Evolutionary conservation across 371 early-diverging fungal species (phyloP).

Genomic region (Mucor circinelloides): DNA sequence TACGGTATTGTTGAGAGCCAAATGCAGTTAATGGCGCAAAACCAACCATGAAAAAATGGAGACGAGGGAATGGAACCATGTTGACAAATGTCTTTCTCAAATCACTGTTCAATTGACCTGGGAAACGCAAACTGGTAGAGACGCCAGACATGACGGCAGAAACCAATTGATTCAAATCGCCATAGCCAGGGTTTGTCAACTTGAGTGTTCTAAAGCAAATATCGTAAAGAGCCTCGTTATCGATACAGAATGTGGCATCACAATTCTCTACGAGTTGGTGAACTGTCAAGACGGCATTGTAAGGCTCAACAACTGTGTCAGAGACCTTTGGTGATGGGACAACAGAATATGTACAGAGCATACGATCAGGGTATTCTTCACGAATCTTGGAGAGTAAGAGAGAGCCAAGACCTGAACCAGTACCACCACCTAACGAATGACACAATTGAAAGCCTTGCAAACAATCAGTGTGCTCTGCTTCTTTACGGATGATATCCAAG

Average conservation of each 20-base stretch:
- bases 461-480: conserved; percentile 83
- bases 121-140: conserved; percentile 97
- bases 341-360: conserved; percentile 93
- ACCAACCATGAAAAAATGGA: conserved; percentile 90
- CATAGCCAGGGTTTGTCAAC: conserved; percentile 77
- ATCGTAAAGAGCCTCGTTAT: conserved; percentile 95
- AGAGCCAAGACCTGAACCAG: conserved; percentile 58
- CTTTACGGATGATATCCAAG: conserved; percentile 84
- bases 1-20: conserved; percentile 87
- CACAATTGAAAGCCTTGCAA: conserved; percentile 90
- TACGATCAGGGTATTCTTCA: conserved; percentile 93
- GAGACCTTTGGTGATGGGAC: conserved; percentile 87
- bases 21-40: conserved; percentile 93
- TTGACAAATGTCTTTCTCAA: conserved; percentile 98
- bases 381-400: conserved; percentile 83
- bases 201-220: conserved; percentile 90
- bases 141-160: conserved; percentile 92
- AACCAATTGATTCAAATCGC: conserved; percentile 82
- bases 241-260: conserved; percentile 98
- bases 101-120: conserved; percentile 98
- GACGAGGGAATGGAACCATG: conserved; percentile 97
- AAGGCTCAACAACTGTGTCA: conserved; percentile 93
- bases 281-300: conserved; percentile 88
- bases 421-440: conserved; percentile 91
- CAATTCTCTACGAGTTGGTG: conserved; percentile 91